Evolutionary conservation across 2,329 filamentous ascomycete genomes (phyloP).

Genomic region (Colletotrichum viniferum): DNA sequence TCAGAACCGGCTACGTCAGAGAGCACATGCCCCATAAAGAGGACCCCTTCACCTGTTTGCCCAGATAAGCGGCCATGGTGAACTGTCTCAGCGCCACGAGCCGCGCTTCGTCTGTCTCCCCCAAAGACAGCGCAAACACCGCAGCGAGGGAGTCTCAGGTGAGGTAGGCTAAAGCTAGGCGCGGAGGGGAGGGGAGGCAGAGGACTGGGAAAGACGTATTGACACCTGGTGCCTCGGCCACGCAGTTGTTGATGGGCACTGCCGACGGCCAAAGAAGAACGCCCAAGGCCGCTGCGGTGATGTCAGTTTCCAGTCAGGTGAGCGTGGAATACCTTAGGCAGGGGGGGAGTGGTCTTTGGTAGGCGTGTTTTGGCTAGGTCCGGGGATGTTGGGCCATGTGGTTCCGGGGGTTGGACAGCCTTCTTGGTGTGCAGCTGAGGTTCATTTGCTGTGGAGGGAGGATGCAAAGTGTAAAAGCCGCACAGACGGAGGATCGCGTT

Average conservation of each 20-base stretch:
- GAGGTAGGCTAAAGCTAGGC: neutral
- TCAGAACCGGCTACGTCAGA: constrained; percentile 5
- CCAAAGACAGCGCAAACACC: neutral
- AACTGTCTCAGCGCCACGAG: constrained; percentile 17
- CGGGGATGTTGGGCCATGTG: constrained; percentile 11
- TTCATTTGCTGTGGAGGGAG: neutral
- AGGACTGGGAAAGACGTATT: neutral
- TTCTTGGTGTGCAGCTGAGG: neutral
- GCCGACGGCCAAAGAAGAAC: neutral
- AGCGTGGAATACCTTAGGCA: neutral
- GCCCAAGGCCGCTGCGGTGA: neutral
- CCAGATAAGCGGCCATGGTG: neutral
- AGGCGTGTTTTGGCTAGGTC: constrained; percentile 1
- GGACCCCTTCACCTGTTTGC: neutral
- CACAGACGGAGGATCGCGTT: constrained; percentile 1
- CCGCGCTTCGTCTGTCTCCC: neutral
- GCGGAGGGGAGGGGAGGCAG: neutral
- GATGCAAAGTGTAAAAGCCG: neutral
- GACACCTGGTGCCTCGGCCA: neutral
- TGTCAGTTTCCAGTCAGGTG: constrained; percentile 19
- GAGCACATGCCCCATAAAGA: neutral
- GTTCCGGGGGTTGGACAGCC: neutral
- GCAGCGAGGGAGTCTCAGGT: neutral
- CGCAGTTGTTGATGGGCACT: neutral
- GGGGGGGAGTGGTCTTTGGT: neutral